Percentiles rank a stretch among this genome's conserved stretches.
Conservation (phyloP, 108 stramenopile genomes). For the Discostella stelligeroides region DNA sequence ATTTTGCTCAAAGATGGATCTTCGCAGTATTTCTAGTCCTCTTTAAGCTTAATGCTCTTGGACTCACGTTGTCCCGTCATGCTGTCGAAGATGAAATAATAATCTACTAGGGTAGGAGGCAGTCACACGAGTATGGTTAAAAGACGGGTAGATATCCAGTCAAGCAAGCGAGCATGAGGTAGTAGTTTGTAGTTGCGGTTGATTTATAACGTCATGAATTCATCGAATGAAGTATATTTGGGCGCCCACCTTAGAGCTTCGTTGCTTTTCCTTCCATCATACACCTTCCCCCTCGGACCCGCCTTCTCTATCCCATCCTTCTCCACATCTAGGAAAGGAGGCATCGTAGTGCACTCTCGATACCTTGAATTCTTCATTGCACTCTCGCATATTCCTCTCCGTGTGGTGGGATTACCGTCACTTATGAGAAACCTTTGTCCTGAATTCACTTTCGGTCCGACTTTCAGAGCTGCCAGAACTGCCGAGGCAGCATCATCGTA, state of each 20-base stretch:
- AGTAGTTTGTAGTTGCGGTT: not conserved
- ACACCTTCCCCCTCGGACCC: conserved; percentile 72
- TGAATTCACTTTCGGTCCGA: conserved; percentile 44
- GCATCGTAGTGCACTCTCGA: conserved; percentile 50
- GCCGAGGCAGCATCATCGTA: conserved; percentile 88
- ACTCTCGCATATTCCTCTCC: conserved; percentile 80
- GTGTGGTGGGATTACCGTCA: conserved; percentile 80
- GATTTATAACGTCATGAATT: conserved; percentile 59
- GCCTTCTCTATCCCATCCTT: conserved; percentile 67
- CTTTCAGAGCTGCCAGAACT: conserved; percentile 71
- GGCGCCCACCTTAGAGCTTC: conserved; percentile 74
- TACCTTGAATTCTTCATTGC: conserved; percentile 65
- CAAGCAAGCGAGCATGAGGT: too few species aligned
- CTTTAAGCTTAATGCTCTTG: not conserved
- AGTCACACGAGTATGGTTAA: too few species aligned
- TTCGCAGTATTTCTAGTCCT: too few species aligned
- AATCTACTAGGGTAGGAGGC: too few species aligned
- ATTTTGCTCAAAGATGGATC: too few species aligned
- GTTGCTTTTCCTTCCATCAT: conserved; percentile 79
- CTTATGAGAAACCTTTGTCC: conserved; percentile 76
- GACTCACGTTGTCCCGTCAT: not conserved
- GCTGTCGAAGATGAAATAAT: too few species aligned
- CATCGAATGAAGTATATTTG: conserved; percentile 76
- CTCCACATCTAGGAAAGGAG: conserved; percentile 69
- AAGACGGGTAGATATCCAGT: too few species aligned